Percentiles rank a stretch among this genome's conserved stretches.
Evolutionary conservation across 169 alveolate genomes (phyloP).

Genomic region (Plasmodium ovale): DNA sequence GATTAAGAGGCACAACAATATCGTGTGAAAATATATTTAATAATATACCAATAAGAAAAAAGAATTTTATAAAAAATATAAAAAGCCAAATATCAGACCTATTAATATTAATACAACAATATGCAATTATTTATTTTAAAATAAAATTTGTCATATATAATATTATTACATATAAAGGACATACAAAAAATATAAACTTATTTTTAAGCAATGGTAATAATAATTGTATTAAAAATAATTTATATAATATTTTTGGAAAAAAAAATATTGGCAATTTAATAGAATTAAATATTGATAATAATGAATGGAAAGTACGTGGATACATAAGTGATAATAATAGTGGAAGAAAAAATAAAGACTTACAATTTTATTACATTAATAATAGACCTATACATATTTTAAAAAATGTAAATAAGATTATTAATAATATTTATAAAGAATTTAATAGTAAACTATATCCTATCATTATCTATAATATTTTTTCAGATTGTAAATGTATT

Average conservation of each 20-base stretch:
- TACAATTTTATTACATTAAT: slow-evolving; percentile 81
- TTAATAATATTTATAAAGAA: slow-evolving; percentile 79
- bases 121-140: slow-evolving; percentile 75
- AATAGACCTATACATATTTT: slow-evolving; percentile 82
- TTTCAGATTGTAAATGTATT: slow-evolving; percentile 76
- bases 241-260: slow-evolving; percentile 79
- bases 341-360: slow-evolving; percentile 80
- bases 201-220: slow-evolving; percentile 63
- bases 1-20: slow-evolving; percentile 78
- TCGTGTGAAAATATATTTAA: slow-evolving; percentile 71
- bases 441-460: slow-evolving; percentile 82
- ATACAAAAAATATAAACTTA: slow-evolving; percentile 41
- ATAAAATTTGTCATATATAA: slow-evolving; percentile 41
- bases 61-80: slow-evolving; percentile 68
- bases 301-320: slow-evolving; percentile 57
- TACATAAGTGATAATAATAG: slow-evolving; percentile 76
- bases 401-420: slow-evolving; percentile 78
- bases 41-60: slow-evolving; percentile 76
- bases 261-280: slow-evolving; percentile 76
- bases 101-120: slow-evolving; percentile 73
- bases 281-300: slow-evolving; percentile 68
- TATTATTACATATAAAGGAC: slow-evolving; percentile 38
- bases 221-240: slow-evolving; percentile 71
- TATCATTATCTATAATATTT: slow-evolving; percentile 79
- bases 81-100: slow-evolving; percentile 76